Percentiles rank a stretch among this genome's conserved stretches.
phyloP scores from a whole-genome alignment of 139 green algal species.

The Chlamydomonas urium region DNA sequence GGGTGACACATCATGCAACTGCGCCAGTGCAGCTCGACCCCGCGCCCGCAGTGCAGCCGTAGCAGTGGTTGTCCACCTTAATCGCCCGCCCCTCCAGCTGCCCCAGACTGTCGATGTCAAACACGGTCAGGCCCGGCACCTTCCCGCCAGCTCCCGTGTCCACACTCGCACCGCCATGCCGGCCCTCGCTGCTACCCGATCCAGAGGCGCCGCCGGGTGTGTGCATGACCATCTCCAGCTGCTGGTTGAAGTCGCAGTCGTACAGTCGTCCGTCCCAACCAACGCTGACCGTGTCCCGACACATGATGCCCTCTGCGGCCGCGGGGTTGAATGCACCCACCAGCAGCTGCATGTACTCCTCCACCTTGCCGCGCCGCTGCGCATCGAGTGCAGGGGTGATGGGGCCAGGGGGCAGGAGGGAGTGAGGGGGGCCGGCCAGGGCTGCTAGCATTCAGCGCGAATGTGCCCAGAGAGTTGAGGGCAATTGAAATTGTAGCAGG shows the following conservation, averaged over 20 bases:
- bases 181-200: too few species aligned
- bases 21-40: slow-evolving; percentile 79
- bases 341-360: slow-evolving; percentile 89
- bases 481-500: too few species aligned
- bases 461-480: too few species aligned
- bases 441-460: too few species aligned
- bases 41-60: slow-evolving; percentile 89
- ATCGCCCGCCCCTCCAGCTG: slow-evolving; percentile 71
- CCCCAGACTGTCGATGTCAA: slow-evolving; percentile 69
- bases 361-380: slow-evolving; percentile 39
- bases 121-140: slow-evolving; percentile 59
- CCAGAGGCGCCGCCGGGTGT: too few species aligned
- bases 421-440: too few species aligned
- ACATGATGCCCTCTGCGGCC: slow-evolving; percentile 69
- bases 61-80: slow-evolving; percentile 88
- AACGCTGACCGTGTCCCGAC: slow-evolving; percentile 78
- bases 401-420: too few species aligned
- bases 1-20: too few species aligned
- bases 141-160: neutral
- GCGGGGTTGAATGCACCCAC: slow-evolving; percentile 84
- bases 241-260: slow-evolving; percentile 99
- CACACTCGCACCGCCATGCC: neutral
- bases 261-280: slow-evolving; percentile 87
- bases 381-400: too few species aligned
- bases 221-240: slow-evolving; percentile 72